These are phyloP conservation scores for Gossypium aridum DNA, from an alignment of 441 rosid genomes.

Conservation along the genomic window DNA sequence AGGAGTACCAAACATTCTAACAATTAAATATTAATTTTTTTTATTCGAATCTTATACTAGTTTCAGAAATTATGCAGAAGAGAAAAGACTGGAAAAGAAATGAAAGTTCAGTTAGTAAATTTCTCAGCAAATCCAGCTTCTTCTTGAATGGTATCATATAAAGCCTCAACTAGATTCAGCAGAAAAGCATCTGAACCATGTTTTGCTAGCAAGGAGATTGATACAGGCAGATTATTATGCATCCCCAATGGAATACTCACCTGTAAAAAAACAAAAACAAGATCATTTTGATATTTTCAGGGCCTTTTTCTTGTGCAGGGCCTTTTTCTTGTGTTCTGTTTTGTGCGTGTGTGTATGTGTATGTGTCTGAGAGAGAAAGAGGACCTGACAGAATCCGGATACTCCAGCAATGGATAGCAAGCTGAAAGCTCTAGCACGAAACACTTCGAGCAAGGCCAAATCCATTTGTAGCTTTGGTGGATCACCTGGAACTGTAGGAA, in stretches of 20 bases:
- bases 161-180: slow-evolving; percentile 56
- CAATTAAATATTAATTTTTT: not conserved
- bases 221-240: slow-evolving; percentile 54
- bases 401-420: slow-evolving; percentile 60
- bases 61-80: not conserved
- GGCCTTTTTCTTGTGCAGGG: not conserved
- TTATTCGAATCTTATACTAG: not conserved
- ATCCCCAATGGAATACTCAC: slow-evolving; percentile 70
- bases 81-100: not conserved
- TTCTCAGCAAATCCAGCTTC: slow-evolving; percentile 19
- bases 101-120: slow-evolving; percentile 5
- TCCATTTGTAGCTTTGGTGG: slow-evolving; percentile 72
- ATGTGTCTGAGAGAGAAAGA: not conserved
- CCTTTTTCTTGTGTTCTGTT: not conserved
- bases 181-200: slow-evolving; percentile 77
- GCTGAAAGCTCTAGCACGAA: slow-evolving; percentile 59
- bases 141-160: slow-evolving; percentile 32
- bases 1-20: not conserved
- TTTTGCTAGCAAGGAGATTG: slow-evolving; percentile 66
- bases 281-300: not conserved
- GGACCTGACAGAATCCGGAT: slow-evolving; percentile 89
- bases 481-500: slow-evolving; percentile 82
- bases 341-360: not conserved
- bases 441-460: slow-evolving; percentile 39
- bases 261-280: slow-evolving; percentile 23